Percentiles rank a stretch among this genome's conserved stretches.
Evolutionary conservation across 106 monocot species (phyloP).

Genomic region (Dendrobium officinale): DNA sequence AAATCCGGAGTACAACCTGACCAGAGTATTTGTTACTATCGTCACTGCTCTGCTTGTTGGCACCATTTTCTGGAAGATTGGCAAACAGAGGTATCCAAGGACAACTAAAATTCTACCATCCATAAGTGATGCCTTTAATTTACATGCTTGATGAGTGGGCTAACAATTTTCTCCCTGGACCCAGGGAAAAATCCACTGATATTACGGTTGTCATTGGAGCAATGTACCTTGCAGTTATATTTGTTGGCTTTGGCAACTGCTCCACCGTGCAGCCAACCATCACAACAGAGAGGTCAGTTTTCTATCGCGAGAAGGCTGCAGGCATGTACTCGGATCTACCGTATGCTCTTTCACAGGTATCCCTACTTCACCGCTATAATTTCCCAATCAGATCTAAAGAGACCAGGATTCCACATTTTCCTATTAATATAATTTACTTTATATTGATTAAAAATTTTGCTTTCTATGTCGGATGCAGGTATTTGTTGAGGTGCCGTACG

Average conservation of each 20-base stretch:
- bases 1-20: conserved; percentile 41
- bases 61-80: conserved; percentile 63
- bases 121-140: background rate
- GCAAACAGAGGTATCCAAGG: conserved; percentile 23
- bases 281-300: conserved; percentile 50
- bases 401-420: no score
- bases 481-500: conserved; percentile 18
- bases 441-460: background rate
- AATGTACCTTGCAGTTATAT: conserved; percentile 50
- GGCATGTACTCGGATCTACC: conserved; percentile 80
- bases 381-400: background rate
- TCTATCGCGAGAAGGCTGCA: conserved; percentile 70
- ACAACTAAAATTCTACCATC: background rate
- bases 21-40: conserved; percentile 34
- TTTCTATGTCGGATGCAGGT: conserved; percentile 8
- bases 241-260: conserved; percentile 47
- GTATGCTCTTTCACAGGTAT: conserved; percentile 67
- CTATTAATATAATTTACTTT: no score
- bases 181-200: conserved; percentile 43
- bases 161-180: background rate
- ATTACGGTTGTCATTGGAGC: conserved; percentile 53
- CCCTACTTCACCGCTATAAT: background rate
- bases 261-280: conserved; percentile 55
- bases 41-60: conserved; percentile 46
- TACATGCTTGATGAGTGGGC: background rate